Evolutionary conservation across 495 filamentous ascomycete genomes (phyloP), one percentile per base, ranked within the genome.

Genomic region (Xylaria sp.): DNA sequence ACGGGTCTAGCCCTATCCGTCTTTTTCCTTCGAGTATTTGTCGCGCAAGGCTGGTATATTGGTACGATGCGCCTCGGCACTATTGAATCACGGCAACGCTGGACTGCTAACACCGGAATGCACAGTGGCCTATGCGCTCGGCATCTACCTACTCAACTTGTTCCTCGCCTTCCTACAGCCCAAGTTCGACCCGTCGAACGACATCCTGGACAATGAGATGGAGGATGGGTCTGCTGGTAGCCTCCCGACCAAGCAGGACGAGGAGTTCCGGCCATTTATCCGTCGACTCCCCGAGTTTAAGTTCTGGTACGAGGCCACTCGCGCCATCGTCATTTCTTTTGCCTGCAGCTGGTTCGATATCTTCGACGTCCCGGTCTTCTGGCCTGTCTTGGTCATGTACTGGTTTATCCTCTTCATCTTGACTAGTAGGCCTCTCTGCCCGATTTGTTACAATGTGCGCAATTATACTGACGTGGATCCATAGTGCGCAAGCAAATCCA

Each of bases 151-250:
- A 57, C 91, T 99, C 67, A 99, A 99, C 85, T 90, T 98, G 67
- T 99, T 99, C 90, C 93, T 99, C 80, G 97, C 97, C 72, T 99
- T 99, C 87, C 88, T 99, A 21, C 93, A 94, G 76, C 96, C 96
- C 71, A 99, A 99, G 86, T 98, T 99, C 88, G 96, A 99, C 84
- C 96, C 97, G 37, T 97, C 94, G 44, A 93, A 97, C 76, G 95
- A 97, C 71, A 89, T 93, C 75, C 75, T 87, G 67, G 96, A 99
- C 81, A 94, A 95, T 74, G 94, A 94, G 71, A 94, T 99, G 82
- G 96, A 99, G 79, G 95, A 97, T 77, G 96, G 96, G 72, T 86
- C 92, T 9, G 88, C 89, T 15, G 90, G 86, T 67, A 85, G 87
- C 40, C 90, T 99, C 17, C 96, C 96, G 11, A 97, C 93, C 46